A percentile compares a stretch with the other conserved stretches of the same genome.
Conservation (phyloP, 2,329 filamentous ascomycete genomes). For the Aureobasidium sp. region DNA sequence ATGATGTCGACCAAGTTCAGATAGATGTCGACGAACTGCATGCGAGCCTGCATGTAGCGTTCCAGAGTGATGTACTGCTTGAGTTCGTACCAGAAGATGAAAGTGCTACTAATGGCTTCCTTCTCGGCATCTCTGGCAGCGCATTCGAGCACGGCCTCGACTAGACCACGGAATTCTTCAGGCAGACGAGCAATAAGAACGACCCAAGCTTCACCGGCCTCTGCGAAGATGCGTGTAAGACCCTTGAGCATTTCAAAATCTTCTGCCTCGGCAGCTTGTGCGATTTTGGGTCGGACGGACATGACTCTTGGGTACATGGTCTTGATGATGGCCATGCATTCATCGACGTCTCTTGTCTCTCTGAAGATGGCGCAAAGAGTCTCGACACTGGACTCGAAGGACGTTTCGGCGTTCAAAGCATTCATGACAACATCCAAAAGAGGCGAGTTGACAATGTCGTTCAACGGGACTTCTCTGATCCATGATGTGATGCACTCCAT, state of each 20-base stretch:
- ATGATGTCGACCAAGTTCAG: conserved; percentile 88
- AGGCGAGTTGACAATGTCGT: conserved; percentile 75
- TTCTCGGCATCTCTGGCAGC: conserved; percentile 78
- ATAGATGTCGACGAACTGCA: conserved; percentile 73
- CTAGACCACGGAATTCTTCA: conserved; percentile 69
- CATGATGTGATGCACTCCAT: conserved; percentile 95
- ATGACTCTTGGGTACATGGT: conserved; percentile 75
- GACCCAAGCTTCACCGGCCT: conserved; percentile 91
- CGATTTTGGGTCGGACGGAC: conserved; percentile 67
- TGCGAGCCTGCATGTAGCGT: conserved; percentile 73
- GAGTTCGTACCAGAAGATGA: conserved; percentile 96
- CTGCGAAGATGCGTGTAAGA: conserved; percentile 81
- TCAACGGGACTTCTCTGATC: conserved; percentile 85
- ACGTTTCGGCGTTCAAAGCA: conserved; percentile 65
- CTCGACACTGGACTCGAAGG: conserved; percentile 83
- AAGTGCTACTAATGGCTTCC: conserved; percentile 89
- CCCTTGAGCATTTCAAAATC: conserved; percentile 82
- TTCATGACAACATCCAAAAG: conserved; percentile 74
- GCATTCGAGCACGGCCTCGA: conserved; percentile 89
- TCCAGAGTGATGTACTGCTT: conserved; percentile 94
- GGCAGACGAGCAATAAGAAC: conserved; percentile 83
- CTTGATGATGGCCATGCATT: conserved; percentile 75
- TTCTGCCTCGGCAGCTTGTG: conserved; percentile 66
- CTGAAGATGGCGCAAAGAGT: conserved; percentile 86
- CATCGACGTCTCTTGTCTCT: conserved; percentile 90